A percentile compares a stretch with the other conserved stretches of the same genome.
Conservation (phyloP, 2,329 filamentous ascomycete species). For the Fusarium coicis region DNA sequence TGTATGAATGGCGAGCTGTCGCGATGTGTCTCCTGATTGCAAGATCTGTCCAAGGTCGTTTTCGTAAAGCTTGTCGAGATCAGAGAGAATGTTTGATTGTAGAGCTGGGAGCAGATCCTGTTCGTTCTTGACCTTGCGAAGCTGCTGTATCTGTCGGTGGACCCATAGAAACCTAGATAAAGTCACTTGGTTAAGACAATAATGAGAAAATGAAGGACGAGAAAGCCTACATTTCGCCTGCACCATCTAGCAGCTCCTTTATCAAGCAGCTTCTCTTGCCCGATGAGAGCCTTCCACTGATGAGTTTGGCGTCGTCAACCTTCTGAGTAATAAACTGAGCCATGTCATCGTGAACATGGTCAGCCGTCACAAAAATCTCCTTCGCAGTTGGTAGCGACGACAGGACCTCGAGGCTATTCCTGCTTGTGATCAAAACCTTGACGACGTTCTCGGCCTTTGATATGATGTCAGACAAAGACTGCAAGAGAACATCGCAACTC, state of each 20-base stretch:
- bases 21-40: background rate
- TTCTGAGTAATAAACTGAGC: background rate
- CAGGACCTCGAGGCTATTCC: background rate
- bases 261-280: background rate
- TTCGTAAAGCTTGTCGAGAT: background rate
- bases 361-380: background rate
- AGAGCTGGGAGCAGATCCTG: background rate
- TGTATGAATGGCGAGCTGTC: background rate
- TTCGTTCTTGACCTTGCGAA: background rate
- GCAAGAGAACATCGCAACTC: background rate
- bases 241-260: background rate
- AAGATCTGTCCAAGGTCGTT: background rate
- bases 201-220: accelerated
- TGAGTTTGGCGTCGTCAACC: background rate
- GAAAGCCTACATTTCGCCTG: background rate
- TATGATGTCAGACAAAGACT: background rate
- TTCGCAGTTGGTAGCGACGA: background rate
- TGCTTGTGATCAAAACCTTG: constrained; percentile 1
- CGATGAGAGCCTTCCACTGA: background rate
- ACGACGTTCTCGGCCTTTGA: background rate
- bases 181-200: background rate
- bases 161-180: background rate
- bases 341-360: background rate
- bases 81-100: background rate
- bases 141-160: background rate